These are phyloP conservation scores for Hypoxylon sp. DNA, from an alignment of 2,329 filamentous ascomycete genomes.

Conservation along the genomic window DNA sequence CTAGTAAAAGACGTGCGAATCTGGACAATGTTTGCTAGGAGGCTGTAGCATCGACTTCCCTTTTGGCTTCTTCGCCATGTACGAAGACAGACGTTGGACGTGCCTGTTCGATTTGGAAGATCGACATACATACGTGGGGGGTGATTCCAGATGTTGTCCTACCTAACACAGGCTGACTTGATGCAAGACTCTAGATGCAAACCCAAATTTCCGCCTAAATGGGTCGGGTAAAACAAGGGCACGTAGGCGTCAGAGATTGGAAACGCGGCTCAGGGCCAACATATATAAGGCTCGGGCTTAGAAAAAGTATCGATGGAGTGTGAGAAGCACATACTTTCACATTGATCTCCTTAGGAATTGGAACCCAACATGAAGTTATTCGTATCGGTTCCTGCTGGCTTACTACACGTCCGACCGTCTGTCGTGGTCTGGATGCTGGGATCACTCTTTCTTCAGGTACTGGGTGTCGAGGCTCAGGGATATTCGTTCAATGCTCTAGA, in stretches of 20 bases:
- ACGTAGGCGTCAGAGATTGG: constrained; percentile 3
- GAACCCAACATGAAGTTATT: constrained; percentile 35
- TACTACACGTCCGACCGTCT: constrained; percentile 25
- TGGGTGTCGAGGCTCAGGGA: constrained; percentile 15
- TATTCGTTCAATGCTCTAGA: constrained; percentile 66
- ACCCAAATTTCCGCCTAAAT: constrained; percentile 32
- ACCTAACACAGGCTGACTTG: constrained; percentile 17
- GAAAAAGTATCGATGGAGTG: constrained; percentile 28
- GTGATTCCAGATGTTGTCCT: background rate
- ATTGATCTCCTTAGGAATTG: constrained; percentile 6
- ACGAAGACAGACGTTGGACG: background rate
- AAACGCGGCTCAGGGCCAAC: background rate
- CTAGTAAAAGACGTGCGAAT: background rate
- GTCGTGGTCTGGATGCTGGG: constrained; percentile 26
- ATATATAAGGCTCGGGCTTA: constrained; percentile 37
- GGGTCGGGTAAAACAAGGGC: constrained; percentile 26
- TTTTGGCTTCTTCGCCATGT: constrained; percentile 6
- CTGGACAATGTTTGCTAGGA: constrained; percentile 11
- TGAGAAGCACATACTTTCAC: constrained; percentile 14
- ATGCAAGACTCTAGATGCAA: constrained; percentile 16
- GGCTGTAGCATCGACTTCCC: background rate
- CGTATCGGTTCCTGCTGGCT: constrained; percentile 19
- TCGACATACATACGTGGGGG: constrained; percentile 11
- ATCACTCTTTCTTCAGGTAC: constrained; percentile 22
- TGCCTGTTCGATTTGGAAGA: constrained; percentile 4